These are phyloP conservation scores for Rhizoclosmatium sp. DNA, from an alignment of 192 early-diverging fungal species.

Conservation along the genomic window DNA sequence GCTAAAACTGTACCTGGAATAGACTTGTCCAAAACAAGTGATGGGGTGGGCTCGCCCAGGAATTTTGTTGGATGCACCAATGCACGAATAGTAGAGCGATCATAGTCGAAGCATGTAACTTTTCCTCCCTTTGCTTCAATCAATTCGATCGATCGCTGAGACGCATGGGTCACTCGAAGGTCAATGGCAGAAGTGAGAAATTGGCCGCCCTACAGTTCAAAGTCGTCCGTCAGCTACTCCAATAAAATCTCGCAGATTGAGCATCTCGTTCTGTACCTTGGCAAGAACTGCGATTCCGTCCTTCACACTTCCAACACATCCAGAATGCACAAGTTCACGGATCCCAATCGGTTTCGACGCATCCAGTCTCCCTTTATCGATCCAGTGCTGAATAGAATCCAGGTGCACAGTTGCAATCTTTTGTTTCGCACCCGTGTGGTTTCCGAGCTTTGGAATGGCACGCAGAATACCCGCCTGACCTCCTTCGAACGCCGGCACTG, in stretches of 20 bases:
- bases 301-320: conserved; percentile 75
- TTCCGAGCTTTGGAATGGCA: conserved; percentile 86
- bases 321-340: conserved; percentile 69
- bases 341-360: conserved; percentile 82
- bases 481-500: conserved; percentile 88
- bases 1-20: conserved; percentile 27
- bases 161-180: conserved; percentile 86
- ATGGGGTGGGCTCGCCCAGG: conserved; percentile 70
- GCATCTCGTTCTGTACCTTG: conserved; percentile 26
- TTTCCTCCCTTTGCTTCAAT: conserved; percentile 85
- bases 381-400: conserved; percentile 92
- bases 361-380: conserved; percentile 85
- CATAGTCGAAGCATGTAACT: conserved; percentile 84
- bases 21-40: conserved; percentile 48
- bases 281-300: conserved; percentile 87
- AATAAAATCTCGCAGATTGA: background rate
- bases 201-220: conserved; percentile 63
- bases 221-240: conserved; percentile 36
- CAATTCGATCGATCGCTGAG: conserved; percentile 76
- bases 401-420: conserved; percentile 59
- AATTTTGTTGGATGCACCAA: conserved; percentile 84
- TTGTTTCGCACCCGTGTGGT: conserved; percentile 42
- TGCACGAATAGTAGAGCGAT: conserved; percentile 74
- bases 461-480: conserved; percentile 88
- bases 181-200: conserved; percentile 78